Evolutionary conservation across 805 yeast species (phyloP).

Genomic region (Jamesozyma lodderae): DNA sequence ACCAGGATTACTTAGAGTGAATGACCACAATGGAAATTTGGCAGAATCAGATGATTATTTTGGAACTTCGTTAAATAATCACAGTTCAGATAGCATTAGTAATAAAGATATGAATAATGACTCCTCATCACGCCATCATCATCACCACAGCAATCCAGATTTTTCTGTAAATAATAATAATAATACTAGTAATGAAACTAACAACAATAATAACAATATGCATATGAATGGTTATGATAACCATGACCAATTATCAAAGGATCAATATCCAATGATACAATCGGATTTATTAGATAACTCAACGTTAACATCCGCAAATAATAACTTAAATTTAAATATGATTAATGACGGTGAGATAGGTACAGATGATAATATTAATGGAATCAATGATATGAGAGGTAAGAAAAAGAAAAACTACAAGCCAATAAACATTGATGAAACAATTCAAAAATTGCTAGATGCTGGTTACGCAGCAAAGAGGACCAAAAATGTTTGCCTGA

Average conservation of each 20-base stretch:
- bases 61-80: conserved; percentile 1
- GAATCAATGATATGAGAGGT: conserved; percentile 1
- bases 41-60: conserved; percentile 17
- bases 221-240: background rate
- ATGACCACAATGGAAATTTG: conserved; percentile 1
- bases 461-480: conserved; percentile 95
- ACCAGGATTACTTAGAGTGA: conserved; percentile 18
- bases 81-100: background rate
- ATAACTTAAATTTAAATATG: background rate
- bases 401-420: conserved; percentile 21
- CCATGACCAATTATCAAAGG: background rate
- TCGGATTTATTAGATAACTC: background rate
- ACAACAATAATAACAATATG: too few species aligned
- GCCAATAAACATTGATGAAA: conserved; percentile 63
- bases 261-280: conserved; percentile 1
- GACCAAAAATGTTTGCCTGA: conserved; percentile 80
- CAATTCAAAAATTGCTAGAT: conserved; percentile 83
- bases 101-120: background rate
- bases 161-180: conserved; percentile 3
- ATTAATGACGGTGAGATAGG: background rate
- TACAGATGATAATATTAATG: background rate
- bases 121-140: background rate
- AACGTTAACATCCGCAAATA: background rate
- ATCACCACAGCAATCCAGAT: conserved; percentile 1
- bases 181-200: background rate